phyloP scores from a whole-genome alignment of 2,329 filamentous ascomycete species.

The Aspergillus ochraceus region DNA sequence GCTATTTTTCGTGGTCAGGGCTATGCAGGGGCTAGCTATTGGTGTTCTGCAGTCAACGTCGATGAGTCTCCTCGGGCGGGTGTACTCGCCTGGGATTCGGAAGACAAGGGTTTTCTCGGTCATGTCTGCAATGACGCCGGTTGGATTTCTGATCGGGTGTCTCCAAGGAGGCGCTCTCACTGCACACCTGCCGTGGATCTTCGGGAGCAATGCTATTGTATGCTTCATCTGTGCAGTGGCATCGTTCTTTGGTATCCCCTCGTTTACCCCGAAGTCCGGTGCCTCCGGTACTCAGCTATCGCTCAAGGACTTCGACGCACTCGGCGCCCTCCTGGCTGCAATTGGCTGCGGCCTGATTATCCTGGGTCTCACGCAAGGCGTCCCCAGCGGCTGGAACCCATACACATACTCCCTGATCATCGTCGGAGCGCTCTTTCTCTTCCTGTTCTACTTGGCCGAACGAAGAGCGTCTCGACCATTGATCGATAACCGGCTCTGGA shows the following conservation, averaged over 20 bases:
- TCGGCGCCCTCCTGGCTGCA: background rate
- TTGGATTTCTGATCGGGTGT: slow-evolving; percentile 42
- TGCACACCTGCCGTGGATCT: slow-evolving; percentile 40
- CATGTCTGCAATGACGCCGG: slow-evolving; percentile 48
- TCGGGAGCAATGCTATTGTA: slow-evolving; percentile 41
- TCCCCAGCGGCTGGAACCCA: slow-evolving; percentile 46
- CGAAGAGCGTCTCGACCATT: slow-evolving; percentile 43
- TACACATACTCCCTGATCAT: slow-evolving; percentile 51
- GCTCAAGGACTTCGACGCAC: background rate
- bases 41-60: slow-evolving; percentile 49
- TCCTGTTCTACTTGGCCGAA: slow-evolving; percentile 49
- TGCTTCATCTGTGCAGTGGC: slow-evolving; percentile 24
- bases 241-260: background rate
- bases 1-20: slow-evolving; percentile 29
- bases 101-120: slow-evolving; percentile 30
- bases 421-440: slow-evolving; percentile 45
- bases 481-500: slow-evolving; percentile 44
- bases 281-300: background rate
- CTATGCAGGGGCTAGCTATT: slow-evolving; percentile 46
- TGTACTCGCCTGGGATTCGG: slow-evolving; percentile 41
- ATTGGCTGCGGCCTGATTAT: slow-evolving; percentile 42
- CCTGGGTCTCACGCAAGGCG: slow-evolving; percentile 55
- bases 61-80: slow-evolving; percentile 45
- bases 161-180: slow-evolving; percentile 42
- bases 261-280: background rate